phyloP scores from a whole-genome alignment of 768 basidiomycete species.

The Pleurotus ostreatus region DNA sequence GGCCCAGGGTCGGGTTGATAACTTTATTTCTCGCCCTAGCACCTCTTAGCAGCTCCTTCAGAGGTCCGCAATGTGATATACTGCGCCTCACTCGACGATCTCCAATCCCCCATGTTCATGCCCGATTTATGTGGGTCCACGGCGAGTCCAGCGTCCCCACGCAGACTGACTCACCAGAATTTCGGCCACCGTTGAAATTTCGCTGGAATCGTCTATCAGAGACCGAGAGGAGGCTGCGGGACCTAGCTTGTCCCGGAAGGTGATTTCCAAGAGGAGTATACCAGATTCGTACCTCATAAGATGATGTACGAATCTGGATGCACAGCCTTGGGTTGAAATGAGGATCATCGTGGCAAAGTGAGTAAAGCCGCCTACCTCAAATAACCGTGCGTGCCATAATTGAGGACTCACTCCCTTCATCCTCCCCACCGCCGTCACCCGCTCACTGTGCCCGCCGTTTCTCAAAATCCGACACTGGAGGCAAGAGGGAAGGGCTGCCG shows the following conservation, averaged over 20 bases:
- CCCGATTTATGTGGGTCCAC: neutral
- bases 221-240: neutral
- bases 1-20: neutral
- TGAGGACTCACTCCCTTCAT: neutral
- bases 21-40: neutral
- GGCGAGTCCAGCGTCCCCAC: neutral
- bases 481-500: neutral
- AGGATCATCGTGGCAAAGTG: constrained; percentile 9
- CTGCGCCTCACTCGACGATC: neutral
- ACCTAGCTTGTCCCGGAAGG: neutral
- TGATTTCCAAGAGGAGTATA: constrained; percentile 1
- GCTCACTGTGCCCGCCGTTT: neutral
- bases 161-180: too few relatives aligned
- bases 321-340: constrained; percentile 10
- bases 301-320: neutral
- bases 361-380: constrained; percentile 1
- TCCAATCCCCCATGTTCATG: neutral
- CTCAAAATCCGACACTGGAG: neutral
- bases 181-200: neutral
- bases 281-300: constrained; percentile 6
- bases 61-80: neutral
- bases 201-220: neutral
- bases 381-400: constrained; percentile 4
- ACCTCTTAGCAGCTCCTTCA: neutral
- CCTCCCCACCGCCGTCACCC: neutral